Conservation (phyloP, 805 yeast species). For the Wickerhamiella brachini region DNA sequence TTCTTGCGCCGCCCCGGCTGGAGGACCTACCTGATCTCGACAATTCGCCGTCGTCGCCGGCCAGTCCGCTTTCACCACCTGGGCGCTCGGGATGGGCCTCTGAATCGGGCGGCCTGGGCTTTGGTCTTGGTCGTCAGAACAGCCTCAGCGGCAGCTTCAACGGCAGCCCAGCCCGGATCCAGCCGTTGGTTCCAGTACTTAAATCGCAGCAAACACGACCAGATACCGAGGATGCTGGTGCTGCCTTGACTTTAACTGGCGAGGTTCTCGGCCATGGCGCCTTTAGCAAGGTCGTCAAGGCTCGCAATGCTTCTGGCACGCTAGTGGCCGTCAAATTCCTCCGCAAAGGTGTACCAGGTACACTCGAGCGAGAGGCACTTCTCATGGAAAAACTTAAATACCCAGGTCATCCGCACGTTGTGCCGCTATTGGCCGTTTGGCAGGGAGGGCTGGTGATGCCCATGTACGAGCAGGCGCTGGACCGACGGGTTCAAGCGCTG, state of each 20-base stretch:
- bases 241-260: neutral
- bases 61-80: neutral
- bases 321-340: constrained; percentile 10
- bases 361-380: constrained; percentile 9
- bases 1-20: neutral
- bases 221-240: too few relatives aligned
- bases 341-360: constrained; percentile 1
- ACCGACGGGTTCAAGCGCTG: constrained; percentile 2
- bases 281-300: constrained; percentile 8
- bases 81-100: neutral
- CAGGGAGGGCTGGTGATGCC: constrained; percentile 13
- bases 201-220: too few relatives aligned
- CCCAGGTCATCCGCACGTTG: constrained; percentile 7
- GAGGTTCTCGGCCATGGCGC: constrained; percentile 11
- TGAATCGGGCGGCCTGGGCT: neutral
- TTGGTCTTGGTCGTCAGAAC: neutral
- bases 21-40: neutral
- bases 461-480: constrained; percentile 10
- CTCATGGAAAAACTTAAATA: constrained; percentile 2
- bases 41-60: neutral
- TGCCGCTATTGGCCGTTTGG: constrained; percentile 6
- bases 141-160: neutral
- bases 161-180: neutral
- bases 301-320: neutral
- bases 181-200: neutral